These are phyloP conservation scores for Russula earlei DNA, from an alignment of 768 basidiomycete genomes.

Conservation along the genomic window DNA sequence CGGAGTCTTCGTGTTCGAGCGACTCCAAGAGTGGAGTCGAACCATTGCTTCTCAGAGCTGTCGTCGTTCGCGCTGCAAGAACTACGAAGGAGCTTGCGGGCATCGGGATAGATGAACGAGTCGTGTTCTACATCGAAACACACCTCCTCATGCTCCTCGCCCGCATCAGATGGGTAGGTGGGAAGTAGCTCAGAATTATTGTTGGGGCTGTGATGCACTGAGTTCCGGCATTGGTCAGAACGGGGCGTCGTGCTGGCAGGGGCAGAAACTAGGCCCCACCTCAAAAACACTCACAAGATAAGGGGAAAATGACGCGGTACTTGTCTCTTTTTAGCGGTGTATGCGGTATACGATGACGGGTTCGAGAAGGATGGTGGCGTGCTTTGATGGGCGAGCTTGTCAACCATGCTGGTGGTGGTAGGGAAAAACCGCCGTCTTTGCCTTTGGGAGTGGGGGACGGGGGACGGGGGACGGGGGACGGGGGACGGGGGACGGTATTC, in stretches of 20 bases:
- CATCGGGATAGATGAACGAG: no score
- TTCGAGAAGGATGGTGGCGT: conserved; percentile 82
- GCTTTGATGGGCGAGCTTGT: conserved; percentile 73
- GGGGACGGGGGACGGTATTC: no score
- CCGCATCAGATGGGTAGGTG: conserved; percentile 32
- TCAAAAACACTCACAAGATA: conserved; percentile 8
- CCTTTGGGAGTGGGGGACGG: conserved; percentile 8
- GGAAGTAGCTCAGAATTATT: conserved; percentile 25
- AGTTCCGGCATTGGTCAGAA: neutral
- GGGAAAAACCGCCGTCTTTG: conserved; percentile 25
- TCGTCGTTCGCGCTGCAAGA: no score
- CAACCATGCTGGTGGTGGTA: conserved; percentile 54
- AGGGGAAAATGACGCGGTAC: conserved; percentile 11
- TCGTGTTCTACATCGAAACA: no score
- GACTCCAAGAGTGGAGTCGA: no score
- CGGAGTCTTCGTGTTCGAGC: no score
- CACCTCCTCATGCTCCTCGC: conserved; percentile 42
- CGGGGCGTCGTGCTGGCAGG: neutral
- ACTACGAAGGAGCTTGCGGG: no score
- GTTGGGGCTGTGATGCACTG: conserved; percentile 15
- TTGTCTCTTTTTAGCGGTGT: conserved; percentile 40
- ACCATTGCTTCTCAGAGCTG: no score
- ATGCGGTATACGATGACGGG: conserved; percentile 83
- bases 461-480: no score
- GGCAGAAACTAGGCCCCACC: no score